phyloP scores from a whole-genome alignment of 2,329 filamentous ascomycete genomes.

The Didymella exigua region DNA sequence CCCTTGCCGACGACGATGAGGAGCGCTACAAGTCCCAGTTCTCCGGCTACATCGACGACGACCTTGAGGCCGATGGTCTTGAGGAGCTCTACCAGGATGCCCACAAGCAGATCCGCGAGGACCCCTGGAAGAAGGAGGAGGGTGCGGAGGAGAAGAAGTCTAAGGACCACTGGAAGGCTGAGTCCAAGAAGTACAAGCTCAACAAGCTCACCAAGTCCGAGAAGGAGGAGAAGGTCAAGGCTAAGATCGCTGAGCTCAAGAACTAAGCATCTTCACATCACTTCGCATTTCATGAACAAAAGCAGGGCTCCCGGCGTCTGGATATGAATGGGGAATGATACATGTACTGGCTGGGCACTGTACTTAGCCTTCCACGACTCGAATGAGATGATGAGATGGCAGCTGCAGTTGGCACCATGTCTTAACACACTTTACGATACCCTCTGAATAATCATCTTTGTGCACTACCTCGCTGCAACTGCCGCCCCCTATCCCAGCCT shows the following conservation, averaged over 20 bases:
- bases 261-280: slow-evolving; percentile 41
- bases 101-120: slow-evolving; percentile 95
- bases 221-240: slow-evolving; percentile 82
- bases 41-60: slow-evolving; percentile 95
- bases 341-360: slow-evolving; percentile 34
- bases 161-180: slow-evolving; percentile 96
- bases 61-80: slow-evolving; percentile 92
- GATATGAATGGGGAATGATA: slow-evolving; percentile 41
- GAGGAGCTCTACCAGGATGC: slow-evolving; percentile 97
- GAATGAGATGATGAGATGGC: slow-evolving; percentile 40
- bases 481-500: background rate
- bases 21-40: slow-evolving; percentile 99
- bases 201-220: slow-evolving; percentile 81
- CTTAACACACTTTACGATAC: slow-evolving; percentile 15
- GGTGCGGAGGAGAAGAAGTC: slow-evolving; percentile 82
- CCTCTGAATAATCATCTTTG: slow-evolving; percentile 18
- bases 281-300: slow-evolving; percentile 41
- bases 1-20: slow-evolving; percentile 98
- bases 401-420: slow-evolving; percentile 31
- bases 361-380: slow-evolving; percentile 41
- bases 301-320: slow-evolving; percentile 45
- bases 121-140: slow-evolving; percentile 93
- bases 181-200: slow-evolving; percentile 87
- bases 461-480: slow-evolving; percentile 1
- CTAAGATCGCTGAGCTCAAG: slow-evolving; percentile 85